phyloP scores from a whole-genome alignment of 2,329 filamentous ascomycete species.

The Aspergillus sp. region DNA sequence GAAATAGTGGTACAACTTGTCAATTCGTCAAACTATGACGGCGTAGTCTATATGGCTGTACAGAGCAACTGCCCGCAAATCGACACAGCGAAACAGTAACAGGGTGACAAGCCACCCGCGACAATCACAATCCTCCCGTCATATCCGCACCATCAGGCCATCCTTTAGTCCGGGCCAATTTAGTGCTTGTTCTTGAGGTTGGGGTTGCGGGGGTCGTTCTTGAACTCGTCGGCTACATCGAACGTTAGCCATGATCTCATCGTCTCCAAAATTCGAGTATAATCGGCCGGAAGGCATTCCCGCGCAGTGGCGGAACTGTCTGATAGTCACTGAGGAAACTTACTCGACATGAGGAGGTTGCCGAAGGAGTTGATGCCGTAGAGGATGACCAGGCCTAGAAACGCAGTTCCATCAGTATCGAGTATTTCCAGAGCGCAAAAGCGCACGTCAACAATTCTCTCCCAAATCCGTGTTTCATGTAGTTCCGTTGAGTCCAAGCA shows the following conservation, averaged over 20 bases:
- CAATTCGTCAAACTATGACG: constrained; percentile 34
- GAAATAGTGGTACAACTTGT: constrained; percentile 38
- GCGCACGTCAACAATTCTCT: background rate
- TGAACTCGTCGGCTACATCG: constrained; percentile 78
- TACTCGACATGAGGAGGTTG: constrained; percentile 75
- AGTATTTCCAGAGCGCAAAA: constrained; percentile 2
- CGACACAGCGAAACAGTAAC: constrained; percentile 22
- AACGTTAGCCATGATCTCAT: constrained; percentile 17
- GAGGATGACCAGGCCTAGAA: constrained; percentile 73
- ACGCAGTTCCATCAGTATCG: constrained; percentile 24
- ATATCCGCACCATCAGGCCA: constrained; percentile 17
- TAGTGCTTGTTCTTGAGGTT: constrained; percentile 42
- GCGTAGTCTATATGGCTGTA: constrained; percentile 41
- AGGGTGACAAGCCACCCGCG: constrained; percentile 17
- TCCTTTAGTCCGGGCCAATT: constrained; percentile 13
- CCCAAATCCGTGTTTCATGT: background rate
- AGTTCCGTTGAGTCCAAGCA: background rate
- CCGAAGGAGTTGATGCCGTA: constrained; percentile 89
- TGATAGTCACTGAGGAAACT: constrained; percentile 34
- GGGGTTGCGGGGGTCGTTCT: constrained; percentile 89
- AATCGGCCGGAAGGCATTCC: too few relatives aligned
- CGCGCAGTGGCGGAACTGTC: background rate
- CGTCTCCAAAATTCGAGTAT: too few relatives aligned
- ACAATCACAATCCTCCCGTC: constrained; percentile 14
- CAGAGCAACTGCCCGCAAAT: constrained; percentile 30